Percentiles rank a stretch among this genome's conserved stretches.
phyloP scores from a whole-genome alignment of 2,329 filamentous ascomycete species.

The Fusarium verrucosum region DNA sequence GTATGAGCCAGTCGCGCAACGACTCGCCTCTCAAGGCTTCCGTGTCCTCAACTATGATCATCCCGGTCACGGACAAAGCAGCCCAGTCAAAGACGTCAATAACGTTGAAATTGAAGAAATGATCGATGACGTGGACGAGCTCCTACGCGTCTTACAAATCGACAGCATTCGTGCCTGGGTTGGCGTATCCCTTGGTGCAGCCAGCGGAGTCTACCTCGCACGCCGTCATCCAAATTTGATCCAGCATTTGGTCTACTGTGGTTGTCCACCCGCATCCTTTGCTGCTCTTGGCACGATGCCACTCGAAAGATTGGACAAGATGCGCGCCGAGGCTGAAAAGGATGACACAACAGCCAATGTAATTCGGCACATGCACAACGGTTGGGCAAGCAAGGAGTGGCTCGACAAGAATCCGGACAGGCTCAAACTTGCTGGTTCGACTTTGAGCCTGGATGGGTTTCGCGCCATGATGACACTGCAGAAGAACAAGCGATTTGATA shows the following conservation, averaged over 20 bases:
- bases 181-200: conserved; percentile 7
- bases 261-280: neutral
- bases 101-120: neutral
- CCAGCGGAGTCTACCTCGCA: neutral
- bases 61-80: neutral
- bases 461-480: conserved; percentile 1
- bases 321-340: neutral
- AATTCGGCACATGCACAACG: conserved; percentile 8
- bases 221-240: neutral
- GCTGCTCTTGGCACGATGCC: neutral
- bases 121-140: neutral
- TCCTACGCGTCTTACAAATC: neutral
- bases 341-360: neutral
- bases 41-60: conserved; percentile 8
- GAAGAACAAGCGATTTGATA: neutral
- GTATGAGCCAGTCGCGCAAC: neutral
- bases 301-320: neutral
- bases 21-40: neutral
- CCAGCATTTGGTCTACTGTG: neutral
- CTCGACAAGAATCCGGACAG: neutral
- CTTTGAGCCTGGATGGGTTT: neutral
- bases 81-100: neutral
- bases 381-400: conserved; percentile 16
- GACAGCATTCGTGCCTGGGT: neutral
- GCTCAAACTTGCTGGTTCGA: neutral